Evolutionary conservation across 2,329 filamentous ascomycete species (phyloP).

Genomic region (Phialophora verrucosa): DNA sequence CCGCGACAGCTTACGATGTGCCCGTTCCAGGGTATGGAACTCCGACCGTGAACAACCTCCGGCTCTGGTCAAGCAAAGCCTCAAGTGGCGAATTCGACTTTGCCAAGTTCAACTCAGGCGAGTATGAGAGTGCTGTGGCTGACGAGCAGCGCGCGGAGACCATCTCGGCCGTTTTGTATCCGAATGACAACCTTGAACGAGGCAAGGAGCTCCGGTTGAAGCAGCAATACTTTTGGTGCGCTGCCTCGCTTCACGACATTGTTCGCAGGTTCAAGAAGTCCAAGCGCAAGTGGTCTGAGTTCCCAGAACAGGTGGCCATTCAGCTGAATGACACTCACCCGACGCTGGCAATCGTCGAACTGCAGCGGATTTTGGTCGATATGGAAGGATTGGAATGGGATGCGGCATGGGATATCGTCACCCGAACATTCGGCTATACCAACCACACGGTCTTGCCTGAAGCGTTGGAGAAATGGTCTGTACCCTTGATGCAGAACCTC

Average conservation of each 20-base stretch:
- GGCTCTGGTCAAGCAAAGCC: conserved; percentile 96
- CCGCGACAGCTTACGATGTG: conserved; percentile 91
- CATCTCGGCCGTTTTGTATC: conserved; percentile 95
- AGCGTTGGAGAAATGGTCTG: conserved; percentile 97
- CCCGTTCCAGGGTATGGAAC: conserved; percentile 90
- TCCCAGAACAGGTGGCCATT: conserved; percentile 93
- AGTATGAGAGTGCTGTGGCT: conserved; percentile 97
- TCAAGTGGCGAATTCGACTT: conserved; percentile 98
- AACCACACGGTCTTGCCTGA: conserved; percentile 98
- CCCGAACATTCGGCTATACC: conserved; percentile 86
- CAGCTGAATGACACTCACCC: conserved; percentile 98
- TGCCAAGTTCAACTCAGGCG: conserved; percentile 97
- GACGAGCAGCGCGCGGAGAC: conserved; percentile 99
- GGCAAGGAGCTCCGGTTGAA: conserved; percentile 97
- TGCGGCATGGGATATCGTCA: conserved; percentile 83
- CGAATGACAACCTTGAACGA: conserved; percentile 94
- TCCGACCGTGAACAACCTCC: conserved; percentile 90
- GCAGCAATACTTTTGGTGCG: conserved; percentile 99
- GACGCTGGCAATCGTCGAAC: conserved; percentile 91
- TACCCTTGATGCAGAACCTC: conserved; percentile 87
- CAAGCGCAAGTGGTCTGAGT: conserved; percentile 86
- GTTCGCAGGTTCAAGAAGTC: conserved; percentile 98
- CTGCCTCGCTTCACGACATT: conserved; percentile 93
- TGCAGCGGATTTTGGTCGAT: conserved; percentile 91
- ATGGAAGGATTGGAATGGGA: conserved; percentile 92